A percentile compares a stretch with the other conserved stretches of the same genome.
Evolutionary conservation across 2,329 filamentous ascomycete species (phyloP).

Genomic region (Colletotrichum theobromicola): DNA sequence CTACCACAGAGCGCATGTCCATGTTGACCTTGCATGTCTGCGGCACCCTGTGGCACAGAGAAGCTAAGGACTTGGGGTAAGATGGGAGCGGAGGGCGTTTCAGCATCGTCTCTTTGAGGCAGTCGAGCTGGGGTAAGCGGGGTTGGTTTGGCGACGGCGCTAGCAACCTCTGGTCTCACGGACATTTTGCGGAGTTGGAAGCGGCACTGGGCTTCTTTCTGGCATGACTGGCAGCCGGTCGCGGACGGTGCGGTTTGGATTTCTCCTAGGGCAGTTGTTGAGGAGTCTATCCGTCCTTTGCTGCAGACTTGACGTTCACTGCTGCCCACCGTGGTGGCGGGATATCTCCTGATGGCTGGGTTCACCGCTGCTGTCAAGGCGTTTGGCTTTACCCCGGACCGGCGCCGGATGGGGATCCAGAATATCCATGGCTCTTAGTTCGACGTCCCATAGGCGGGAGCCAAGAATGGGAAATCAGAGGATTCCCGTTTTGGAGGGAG

Average conservation of each 20-base stretch:
- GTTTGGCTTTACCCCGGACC: not conserved
- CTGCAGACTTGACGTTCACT: not conserved
- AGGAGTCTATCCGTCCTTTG: not conserved
- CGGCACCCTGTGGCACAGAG: conserved; percentile 5
- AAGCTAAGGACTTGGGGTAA: not conserved
- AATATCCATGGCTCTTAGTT: not conserved
- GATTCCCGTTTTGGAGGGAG: not conserved
- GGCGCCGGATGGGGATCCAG: not conserved
- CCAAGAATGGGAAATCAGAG: not conserved
- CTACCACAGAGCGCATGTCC: not conserved
- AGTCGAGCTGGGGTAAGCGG: conserved; percentile 7
- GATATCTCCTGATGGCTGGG: not conserved
- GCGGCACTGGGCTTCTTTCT: not conserved
- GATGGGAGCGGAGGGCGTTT: not conserved
- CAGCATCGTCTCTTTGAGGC: conserved; percentile 3
- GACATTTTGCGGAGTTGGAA: not conserved
- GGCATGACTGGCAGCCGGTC: not conserved
- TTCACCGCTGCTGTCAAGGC: conserved; percentile 17
- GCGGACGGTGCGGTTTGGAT: not conserved
- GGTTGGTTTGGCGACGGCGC: not conserved
- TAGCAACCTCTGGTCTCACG: not conserved
- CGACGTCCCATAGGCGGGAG: not conserved
- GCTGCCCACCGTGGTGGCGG: not conserved
- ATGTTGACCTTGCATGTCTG: not conserved
- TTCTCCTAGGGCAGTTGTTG: not conserved